These are phyloP conservation scores for Corynascus novoguineensis DNA, from an alignment of 495 filamentous ascomycete genomes.

Conservation along the genomic window DNA sequence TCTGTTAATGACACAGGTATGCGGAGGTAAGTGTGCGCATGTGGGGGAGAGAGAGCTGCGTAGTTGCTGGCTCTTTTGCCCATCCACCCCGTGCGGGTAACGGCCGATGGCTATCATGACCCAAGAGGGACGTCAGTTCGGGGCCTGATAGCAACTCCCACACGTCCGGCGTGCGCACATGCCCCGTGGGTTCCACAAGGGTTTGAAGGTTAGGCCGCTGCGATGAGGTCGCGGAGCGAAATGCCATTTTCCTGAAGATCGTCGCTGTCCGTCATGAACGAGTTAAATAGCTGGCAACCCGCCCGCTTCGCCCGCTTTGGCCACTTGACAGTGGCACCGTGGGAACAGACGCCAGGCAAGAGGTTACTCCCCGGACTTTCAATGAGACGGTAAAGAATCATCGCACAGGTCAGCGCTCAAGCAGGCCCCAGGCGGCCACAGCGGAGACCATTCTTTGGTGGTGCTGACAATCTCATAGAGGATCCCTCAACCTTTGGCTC, in stretches of 20 bases:
- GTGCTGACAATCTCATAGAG: too few species aligned
- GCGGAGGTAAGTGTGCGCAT: background rate
- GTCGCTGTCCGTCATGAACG: background rate
- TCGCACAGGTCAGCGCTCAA: background rate
- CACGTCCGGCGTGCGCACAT: slow-evolving; percentile 12
- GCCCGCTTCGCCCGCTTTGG: background rate
- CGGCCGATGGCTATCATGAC: slow-evolving; percentile 4
- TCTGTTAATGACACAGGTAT: background rate
- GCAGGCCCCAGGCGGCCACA: too few species aligned
- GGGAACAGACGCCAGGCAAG: background rate
- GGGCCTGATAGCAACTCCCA: background rate
- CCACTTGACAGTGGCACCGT: too few species aligned
- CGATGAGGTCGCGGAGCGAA: background rate
- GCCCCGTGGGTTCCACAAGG: slow-evolving; percentile 17
- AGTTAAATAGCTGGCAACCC: slow-evolving; percentile 6
- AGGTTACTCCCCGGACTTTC: background rate
- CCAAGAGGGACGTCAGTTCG: slow-evolving; percentile 20
- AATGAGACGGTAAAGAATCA: background rate
- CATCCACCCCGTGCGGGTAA: slow-evolving; percentile 10
- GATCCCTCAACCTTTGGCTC: too few species aligned
- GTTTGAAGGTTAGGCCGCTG: slow-evolving; percentile 4
- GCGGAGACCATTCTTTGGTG: too few species aligned
- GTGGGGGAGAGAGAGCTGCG: background rate
- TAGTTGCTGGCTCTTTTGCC: background rate
- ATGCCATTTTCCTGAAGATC: slow-evolving; percentile 4